phyloP scores from a whole-genome alignment of 2,329 filamentous ascomycete genomes.

The Plectosphaerella sp. region DNA sequence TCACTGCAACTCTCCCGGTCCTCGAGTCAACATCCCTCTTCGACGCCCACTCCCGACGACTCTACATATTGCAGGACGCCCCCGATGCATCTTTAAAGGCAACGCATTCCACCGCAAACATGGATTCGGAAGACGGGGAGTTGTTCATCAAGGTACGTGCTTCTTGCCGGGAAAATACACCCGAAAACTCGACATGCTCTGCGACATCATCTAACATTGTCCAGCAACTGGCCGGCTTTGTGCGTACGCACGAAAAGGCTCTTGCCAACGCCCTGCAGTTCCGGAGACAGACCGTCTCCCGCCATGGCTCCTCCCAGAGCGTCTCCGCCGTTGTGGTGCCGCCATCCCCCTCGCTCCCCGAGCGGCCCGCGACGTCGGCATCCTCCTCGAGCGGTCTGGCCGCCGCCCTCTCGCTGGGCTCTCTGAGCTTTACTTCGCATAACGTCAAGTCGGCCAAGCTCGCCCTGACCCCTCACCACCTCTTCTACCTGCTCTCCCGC shows the following conservation, averaged over 20 bases:
- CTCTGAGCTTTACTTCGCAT: conserved; percentile 79
- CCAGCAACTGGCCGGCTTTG: conserved; percentile 94
- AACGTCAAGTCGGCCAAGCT: conserved; percentile 85
- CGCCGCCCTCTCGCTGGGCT: conserved; percentile 80
- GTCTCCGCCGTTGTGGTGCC: conserved; percentile 53
- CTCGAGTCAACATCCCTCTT: neutral
- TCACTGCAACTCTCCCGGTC: neutral
- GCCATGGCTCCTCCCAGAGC: conserved; percentile 66
- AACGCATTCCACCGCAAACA: conserved; percentile 38
- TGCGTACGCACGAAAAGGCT: conserved; percentile 95
- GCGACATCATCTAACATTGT: conserved; percentile 91
- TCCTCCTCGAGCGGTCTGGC: conserved; percentile 73
- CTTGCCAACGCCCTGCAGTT: conserved; percentile 92
- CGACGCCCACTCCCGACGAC: neutral
- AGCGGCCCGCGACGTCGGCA: conserved; percentile 60
- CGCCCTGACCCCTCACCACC: conserved; percentile 88
- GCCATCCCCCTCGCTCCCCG: conserved; percentile 49
- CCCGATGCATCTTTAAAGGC: conserved; percentile 41
- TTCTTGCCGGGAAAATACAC: conserved; percentile 95
- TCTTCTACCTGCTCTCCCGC: conserved; percentile 92
- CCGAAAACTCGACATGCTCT: conserved; percentile 92
- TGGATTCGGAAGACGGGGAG: conserved; percentile 88
- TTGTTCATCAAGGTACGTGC: conserved; percentile 80
- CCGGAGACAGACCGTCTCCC: conserved; percentile 64
- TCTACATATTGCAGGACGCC: conserved; percentile 1